Percentiles rank a stretch among this genome's conserved stretches.
phyloP scores from a whole-genome alignment of 306 rosid species.

The Mimosa bimucronata region DNA sequence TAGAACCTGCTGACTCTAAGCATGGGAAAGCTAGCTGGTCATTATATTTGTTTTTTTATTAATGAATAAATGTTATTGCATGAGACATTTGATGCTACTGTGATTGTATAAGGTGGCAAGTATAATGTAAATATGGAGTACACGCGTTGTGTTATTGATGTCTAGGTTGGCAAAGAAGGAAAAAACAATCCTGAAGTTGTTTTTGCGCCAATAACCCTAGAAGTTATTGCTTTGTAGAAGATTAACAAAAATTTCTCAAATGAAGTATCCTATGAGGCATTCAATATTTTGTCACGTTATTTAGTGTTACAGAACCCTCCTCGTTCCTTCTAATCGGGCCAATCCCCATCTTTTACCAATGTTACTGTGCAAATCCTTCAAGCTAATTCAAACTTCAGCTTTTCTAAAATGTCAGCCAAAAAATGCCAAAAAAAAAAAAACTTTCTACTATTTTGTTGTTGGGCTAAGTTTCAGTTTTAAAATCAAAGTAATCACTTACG shows the following conservation, averaged over 20 bases:
- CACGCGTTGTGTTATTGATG: not conserved
- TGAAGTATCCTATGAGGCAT: not conserved
- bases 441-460: too few relatives aligned
- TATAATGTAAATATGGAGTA: slow-evolving; percentile 7
- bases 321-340: not conserved
- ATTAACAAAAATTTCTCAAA: not conserved
- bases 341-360: not conserved
- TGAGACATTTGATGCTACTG: not conserved
- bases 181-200: too few relatives aligned
- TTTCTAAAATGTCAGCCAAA: not conserved
- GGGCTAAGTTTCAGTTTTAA: too few relatives aligned
- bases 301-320: not conserved
- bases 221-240: not conserved
- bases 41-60: not conserved
- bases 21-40: not conserved
- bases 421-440: too few relatives aligned
- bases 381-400: not conserved
- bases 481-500: too few relatives aligned
- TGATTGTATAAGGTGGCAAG: slow-evolving; percentile 20
- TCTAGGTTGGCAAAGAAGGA: not conserved
- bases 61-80: slow-evolving; percentile 23
- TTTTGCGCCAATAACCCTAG: not conserved
- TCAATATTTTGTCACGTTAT: too few relatives aligned
- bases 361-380: not conserved
- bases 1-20: slow-evolving; percentile 20